Evolutionary conservation across 441 rosid genomes (phyloP), one percentile per base, ranked within the genome.

Genomic region (Gossypium schwendimanii): DNA sequence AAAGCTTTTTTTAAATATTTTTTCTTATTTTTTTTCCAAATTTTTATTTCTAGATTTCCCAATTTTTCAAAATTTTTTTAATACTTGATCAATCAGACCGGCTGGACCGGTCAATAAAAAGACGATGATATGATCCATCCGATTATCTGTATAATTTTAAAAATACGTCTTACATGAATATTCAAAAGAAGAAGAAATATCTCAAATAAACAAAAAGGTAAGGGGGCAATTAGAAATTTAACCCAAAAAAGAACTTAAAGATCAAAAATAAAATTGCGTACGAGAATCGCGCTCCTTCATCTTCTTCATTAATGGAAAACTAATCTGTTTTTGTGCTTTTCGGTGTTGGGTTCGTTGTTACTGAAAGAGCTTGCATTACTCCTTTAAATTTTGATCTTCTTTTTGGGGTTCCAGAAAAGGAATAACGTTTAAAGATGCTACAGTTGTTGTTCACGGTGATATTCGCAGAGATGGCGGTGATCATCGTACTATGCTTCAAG

Each of bases 361-460:
- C 28, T 54, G 60, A 54, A 54, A 20, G 10, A 8, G 26, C 14
- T 54, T 8, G 26, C 24, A 18, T 54, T 52, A 52, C 55, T 8
- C 55, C 55, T 50, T 14, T 2, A 2, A 23, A 26, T 44, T 12
- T 64, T 45, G 12, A 45, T 50, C n/a, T 0, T 39, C 44, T 18
- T 10, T 20, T 6, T 1, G 26, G 33, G 31, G 31, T 21, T 39
- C 12, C 11, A 3, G 8, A 54, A 17, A 53, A 21, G 26, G 45
- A 63, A n/a, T 0, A 47, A 3, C 5, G 15, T 65, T 47, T 23
- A 8, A 82, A 31, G 66, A 89, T 89, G 92, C 79, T 77, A 70
- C 92, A 85, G 33, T 72, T 87, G 2, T 71, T 89, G 72, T 89
- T 82, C 82, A 55, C 80, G 14, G 84, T 79, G 70, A 77, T 87